Evolutionary conservation across 2,329 filamentous ascomycete species (phyloP), one percentile per base, ranked within the genome.

Genomic region (Fusarium succisae): DNA sequence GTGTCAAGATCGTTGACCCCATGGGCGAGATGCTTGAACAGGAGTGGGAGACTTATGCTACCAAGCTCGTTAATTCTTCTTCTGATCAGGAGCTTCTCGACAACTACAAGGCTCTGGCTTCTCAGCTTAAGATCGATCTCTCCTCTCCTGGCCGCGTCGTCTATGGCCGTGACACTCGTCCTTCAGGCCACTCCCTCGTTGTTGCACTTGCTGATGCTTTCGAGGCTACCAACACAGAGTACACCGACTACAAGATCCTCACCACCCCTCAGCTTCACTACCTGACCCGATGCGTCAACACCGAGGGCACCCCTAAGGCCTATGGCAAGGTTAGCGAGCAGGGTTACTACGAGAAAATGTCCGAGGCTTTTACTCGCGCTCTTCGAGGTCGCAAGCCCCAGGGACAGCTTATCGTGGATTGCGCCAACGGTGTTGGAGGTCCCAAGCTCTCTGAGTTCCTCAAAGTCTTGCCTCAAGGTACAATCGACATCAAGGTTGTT

Each of bases 261-360:
- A 98, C 96, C 18, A 99, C 96, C 8, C 96, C 96, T n/a, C 96
- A 98, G 85, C 89, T 99, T 66, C 96, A 99, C 86, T 99, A 99
- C 84, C 88, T 98, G 74, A 96, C 96, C 38, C 94, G 96, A 74
- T 97, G 95, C 83, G 90, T 95, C 84, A 99, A 99, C 85, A 98
- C 96, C 2, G 90, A 96, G 78, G 94, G 93, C 70, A 97, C 94
- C 5, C 92, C 93, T 63, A 92, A 95, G 77, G 90, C 94, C 24
- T 99, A 98, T 81, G 96, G 96, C 65, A 91, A 94, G 80, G 90
- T 94, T 60, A 97, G 93, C 71, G 96, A 98, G 86, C 87, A 91
- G 66, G 96, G 96, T 41, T 99, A 99, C 85, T 98, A 98, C 83
- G 90, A 96, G 84, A 99, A 99, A 87, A 89, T 98, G 61, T 89